A percentile compares a stretch with the other conserved stretches of the same genome.
phyloP scores from a whole-genome alignment of 176 grass and related monocot species.

The maize (Zea mays) region Zm-B73-REFERENCE-NAM-5.0 NC_050101.1:132721001-132721500 shows the following conservation, averaged over 20 bases:
- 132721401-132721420: no score
- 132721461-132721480: no score
- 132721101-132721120: constrained; percentile 4
- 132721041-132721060: not conserved
- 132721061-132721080: not conserved
- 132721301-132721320: no score
- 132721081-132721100: not conserved
- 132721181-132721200: not conserved
- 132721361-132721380: no score
- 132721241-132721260: not conserved
- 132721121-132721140: constrained; percentile 11
- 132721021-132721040: not conserved
- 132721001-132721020: not conserved
- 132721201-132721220: not conserved
- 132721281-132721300: not conserved
- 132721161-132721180: not conserved
- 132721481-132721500: no score
- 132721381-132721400: no score
- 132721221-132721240: constrained; percentile 23
- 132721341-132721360: no score
- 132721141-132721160: constrained; percentile 1
- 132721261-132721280: not conserved
- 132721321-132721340: no score
- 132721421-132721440: no score
- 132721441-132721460: no score